Evolutionary conservation across 2,329 filamentous ascomycete genomes (phyloP).

Genomic region (Aspergillus japonicus): DNA sequence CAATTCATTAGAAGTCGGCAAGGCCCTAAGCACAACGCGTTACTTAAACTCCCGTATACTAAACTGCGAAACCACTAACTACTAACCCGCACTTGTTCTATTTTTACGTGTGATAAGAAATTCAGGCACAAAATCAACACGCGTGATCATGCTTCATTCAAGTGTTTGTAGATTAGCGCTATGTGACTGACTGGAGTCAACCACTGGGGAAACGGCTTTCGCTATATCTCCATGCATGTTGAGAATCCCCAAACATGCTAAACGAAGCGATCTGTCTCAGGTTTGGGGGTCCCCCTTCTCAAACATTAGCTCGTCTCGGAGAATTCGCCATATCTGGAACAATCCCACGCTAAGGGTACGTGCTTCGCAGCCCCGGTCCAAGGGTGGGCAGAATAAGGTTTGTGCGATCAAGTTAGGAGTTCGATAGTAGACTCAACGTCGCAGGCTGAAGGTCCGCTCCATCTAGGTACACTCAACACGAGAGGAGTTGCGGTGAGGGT

Average conservation of each 20-base stretch:
- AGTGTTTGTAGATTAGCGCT: constrained; percentile 4
- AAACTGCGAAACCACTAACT: neutral
- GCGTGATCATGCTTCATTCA: constrained; percentile 3
- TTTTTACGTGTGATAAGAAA: neutral
- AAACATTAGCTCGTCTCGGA: constrained; percentile 21
- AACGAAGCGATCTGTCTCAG: constrained; percentile 11
- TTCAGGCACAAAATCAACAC: neutral
- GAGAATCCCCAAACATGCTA: constrained; percentile 7
- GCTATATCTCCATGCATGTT: neutral
- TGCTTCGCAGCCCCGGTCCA: constrained; percentile 14
- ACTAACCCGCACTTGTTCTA: neutral
- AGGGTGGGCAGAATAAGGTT: constrained; percentile 17
- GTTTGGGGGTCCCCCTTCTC: constrained; percentile 14
- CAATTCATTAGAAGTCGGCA: too few species aligned
- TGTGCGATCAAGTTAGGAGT: constrained; percentile 12
- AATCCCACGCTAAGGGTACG: constrained; percentile 13
- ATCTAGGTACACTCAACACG: neutral
- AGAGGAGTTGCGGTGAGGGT: neutral
- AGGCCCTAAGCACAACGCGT: neutral
- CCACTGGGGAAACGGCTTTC: neutral
- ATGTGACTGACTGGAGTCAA: neutral
- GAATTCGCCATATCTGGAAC: constrained; percentile 25
- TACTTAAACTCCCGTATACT: neutral
- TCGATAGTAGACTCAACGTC: constrained; percentile 8
- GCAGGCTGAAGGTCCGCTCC: constrained; percentile 6